These are phyloP conservation scores for Aspergillus japonicus DNA, from an alignment of 2,329 filamentous ascomycete species.

Conservation along the genomic window DNA sequence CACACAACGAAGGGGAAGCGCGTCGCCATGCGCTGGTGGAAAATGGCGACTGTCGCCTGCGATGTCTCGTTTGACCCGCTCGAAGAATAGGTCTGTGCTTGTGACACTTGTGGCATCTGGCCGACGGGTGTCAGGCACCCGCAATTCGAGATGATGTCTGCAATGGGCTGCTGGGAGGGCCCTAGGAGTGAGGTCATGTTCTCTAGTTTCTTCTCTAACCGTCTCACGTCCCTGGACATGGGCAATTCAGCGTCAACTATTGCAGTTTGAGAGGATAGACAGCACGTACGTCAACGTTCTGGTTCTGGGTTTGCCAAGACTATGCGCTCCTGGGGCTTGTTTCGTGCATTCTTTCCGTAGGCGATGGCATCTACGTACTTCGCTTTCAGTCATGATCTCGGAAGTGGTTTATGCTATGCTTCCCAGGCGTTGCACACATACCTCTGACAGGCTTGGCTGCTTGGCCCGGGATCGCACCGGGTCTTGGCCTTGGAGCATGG, in stretches of 20 bases:
- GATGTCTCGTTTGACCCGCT: slow-evolving; percentile 10
- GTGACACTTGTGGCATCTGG: too few species aligned
- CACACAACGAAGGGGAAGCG: slow-evolving; percentile 30
- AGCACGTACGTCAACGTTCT: slow-evolving; percentile 1
- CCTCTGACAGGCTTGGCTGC: slow-evolving; percentile 4
- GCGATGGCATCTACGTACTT: slow-evolving; percentile 27
- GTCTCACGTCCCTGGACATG: slow-evolving; percentile 21
- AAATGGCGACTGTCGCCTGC: slow-evolving; percentile 13
- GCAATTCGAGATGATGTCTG: neutral
- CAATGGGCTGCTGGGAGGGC: slow-evolving; percentile 14
- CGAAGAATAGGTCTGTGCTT: neutral
- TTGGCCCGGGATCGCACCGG: slow-evolving; percentile 5
- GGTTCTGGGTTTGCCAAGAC: slow-evolving; percentile 9
- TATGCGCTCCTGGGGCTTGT: slow-evolving; percentile 28
- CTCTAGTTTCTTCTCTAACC: slow-evolving; percentile 29
- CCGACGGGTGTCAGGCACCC: neutral
- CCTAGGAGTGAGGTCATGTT: slow-evolving; percentile 26
- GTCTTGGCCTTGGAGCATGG: slow-evolving; percentile 7
- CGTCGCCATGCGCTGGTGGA: slow-evolving; percentile 17
- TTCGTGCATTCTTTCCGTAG: slow-evolving; percentile 26
- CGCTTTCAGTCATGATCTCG: neutral
- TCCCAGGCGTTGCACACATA: neutral
- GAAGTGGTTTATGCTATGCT: too few species aligned
- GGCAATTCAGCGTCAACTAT: neutral
- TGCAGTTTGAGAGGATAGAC: neutral